Evolutionary conservation across 805 yeast species (phyloP).

Genomic region (Suhomyces faveliae): DNA sequence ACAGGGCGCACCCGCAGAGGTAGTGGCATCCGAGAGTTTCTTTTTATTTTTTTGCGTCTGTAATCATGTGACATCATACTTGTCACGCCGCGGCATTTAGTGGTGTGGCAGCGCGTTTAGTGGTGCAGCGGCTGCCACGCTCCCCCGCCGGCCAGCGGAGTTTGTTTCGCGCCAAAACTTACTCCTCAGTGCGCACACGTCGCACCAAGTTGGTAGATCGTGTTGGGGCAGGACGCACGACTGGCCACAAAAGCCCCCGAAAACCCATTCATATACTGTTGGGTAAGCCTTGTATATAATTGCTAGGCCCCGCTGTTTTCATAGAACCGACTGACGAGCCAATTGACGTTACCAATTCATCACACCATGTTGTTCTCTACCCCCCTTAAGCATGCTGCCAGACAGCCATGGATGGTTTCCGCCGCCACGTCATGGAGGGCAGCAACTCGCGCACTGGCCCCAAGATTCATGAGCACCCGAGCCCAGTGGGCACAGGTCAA

Average conservation of each 20-base stretch:
- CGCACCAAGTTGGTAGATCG: background rate
- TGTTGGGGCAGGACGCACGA: background rate
- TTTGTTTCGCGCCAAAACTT: background rate
- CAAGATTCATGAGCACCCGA: background rate
- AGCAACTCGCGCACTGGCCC: background rate
- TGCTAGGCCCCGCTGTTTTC: background rate
- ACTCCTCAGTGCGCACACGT: too few relatives aligned
- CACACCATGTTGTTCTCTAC: background rate
- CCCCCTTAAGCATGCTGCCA: background rate
- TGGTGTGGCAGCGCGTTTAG: background rate
- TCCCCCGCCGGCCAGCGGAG: too few relatives aligned
- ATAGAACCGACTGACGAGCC: too few relatives aligned
- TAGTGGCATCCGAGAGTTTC: background rate
- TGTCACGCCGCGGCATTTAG: background rate
- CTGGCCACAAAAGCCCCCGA: background rate
- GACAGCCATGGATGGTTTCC: background rate
- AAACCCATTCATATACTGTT: background rate
- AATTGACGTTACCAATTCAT: too few relatives aligned
- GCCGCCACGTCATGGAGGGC: background rate
- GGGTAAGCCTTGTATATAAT: background rate
- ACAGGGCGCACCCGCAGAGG: background rate
- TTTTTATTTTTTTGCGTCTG: background rate
- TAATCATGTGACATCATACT: background rate
- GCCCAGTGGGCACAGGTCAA: background rate
- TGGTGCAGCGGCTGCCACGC: too few relatives aligned